phyloP scores from a whole-genome alignment of 441 rosid species.

The Arabidopsis hybrid region DNA sequence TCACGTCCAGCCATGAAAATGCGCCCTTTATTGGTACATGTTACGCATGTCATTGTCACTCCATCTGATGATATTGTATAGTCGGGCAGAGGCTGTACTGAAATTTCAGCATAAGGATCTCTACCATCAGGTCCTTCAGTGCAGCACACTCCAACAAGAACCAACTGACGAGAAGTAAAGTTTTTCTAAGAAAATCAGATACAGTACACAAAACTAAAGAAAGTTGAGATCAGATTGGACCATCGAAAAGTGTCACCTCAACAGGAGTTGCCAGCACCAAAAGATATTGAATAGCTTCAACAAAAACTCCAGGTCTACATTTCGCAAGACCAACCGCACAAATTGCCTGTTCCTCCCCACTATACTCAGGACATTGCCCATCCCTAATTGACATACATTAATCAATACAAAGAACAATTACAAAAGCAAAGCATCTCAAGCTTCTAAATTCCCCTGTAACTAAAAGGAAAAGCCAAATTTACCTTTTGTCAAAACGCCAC shows the following conservation, averaged over 20 bases:
- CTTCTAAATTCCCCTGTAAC: conserved; percentile 16
- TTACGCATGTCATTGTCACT: conserved; percentile 89
- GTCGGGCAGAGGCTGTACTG: conserved; percentile 90
- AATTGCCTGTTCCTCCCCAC: conserved; percentile 88
- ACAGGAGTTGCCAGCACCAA: conserved; percentile 91
- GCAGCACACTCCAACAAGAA: conserved; percentile 96
- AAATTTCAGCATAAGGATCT: conserved; percentile 94
- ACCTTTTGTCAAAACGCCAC: conserved; percentile 99
- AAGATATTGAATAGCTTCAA: conserved; percentile 93
- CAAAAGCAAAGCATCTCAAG: conserved; percentile 12
- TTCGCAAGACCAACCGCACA: conserved; percentile 96
- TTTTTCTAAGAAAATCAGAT: conserved; percentile 41
- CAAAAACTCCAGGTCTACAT: conserved; percentile 84
- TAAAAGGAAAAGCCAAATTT: conserved; percentile 23
- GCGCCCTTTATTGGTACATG: conserved; percentile 85
- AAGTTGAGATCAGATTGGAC: conserved; percentile 1
- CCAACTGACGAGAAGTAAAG: conserved; percentile 64
- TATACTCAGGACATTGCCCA: conserved; percentile 96
- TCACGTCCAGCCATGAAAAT: conserved; percentile 96
- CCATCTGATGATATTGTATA: conserved; percentile 94
- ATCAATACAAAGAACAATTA: conserved; percentile 22
- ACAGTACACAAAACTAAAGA: conserved; percentile 18
- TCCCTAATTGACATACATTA: conserved; percentile 60
- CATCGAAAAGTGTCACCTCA: conserved; percentile 61
- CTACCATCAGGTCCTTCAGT: conserved; percentile 79